A percentile compares a stretch with the other conserved stretches of the same genome.
Conservation (phyloP, 768 basidiomycete genomes). For the Lactarius sanguifluus region DNA sequence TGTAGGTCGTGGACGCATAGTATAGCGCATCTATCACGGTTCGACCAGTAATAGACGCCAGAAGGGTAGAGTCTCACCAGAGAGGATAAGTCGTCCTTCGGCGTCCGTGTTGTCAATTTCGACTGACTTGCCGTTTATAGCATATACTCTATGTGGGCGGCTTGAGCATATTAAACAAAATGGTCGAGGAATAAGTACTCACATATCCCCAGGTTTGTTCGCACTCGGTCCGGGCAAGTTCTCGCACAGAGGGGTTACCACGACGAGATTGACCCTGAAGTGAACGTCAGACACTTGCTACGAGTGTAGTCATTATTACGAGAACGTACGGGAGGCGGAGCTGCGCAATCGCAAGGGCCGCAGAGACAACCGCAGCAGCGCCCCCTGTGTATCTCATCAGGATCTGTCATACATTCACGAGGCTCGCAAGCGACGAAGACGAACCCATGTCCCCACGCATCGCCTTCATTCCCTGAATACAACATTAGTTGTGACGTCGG, state of each 20-base stretch:
- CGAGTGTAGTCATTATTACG: not conserved
- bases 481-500: not conserved
- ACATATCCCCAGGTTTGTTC: constrained; percentile 85
- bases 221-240: constrained; percentile 76
- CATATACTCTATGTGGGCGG: constrained; percentile 56
- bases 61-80: constrained; percentile 45
- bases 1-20: constrained; percentile 74
- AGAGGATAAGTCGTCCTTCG: constrained; percentile 73
- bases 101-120: constrained; percentile 90
- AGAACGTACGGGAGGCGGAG: constrained; percentile 72
- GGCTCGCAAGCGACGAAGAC: constrained; percentile 11
- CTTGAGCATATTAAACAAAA: not conserved
- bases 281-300: not conserved
- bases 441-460: constrained; percentile 89
- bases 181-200: constrained; percentile 30
- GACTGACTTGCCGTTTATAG: constrained; percentile 86
- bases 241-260: constrained; percentile 73
- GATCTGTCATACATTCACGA: not conserved
- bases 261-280: constrained; percentile 69
- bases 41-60: not conserved
- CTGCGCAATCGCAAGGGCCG: constrained; percentile 77
- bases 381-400: constrained; percentile 48
- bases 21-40: constrained; percentile 69
- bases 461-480: constrained; percentile 66
- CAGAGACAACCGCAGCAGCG: constrained; percentile 73